These are phyloP conservation scores for Cladophialophora exuberans DNA, from an alignment of 2,329 filamentous ascomycete genomes.

Conservation along the genomic window DNA sequence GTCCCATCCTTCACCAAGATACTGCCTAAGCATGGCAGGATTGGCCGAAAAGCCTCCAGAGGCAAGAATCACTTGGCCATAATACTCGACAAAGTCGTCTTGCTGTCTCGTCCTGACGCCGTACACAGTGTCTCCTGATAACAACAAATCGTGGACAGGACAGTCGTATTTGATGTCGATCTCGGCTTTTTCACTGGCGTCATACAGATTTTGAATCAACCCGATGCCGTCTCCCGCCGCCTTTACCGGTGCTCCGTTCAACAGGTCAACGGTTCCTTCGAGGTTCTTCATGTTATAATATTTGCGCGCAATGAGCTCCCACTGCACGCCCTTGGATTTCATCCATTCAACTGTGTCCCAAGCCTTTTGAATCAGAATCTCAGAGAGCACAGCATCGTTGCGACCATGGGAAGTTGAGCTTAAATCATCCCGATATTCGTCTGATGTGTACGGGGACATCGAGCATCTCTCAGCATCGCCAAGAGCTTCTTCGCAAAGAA, in stretches of 20 bases:
- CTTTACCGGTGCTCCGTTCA: slow-evolving; percentile 61
- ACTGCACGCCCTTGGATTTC: slow-evolving; percentile 56
- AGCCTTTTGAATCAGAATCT: slow-evolving; percentile 55
- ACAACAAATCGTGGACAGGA: slow-evolving; percentile 36
- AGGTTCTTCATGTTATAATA: slow-evolving; percentile 61
- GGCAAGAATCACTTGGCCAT: slow-evolving; percentile 51
- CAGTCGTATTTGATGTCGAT: slow-evolving; percentile 25
- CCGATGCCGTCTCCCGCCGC: slow-evolving; percentile 59
- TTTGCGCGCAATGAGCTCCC: slow-evolving; percentile 65
- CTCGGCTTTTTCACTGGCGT: slow-evolving; percentile 30
- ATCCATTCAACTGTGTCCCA: slow-evolving; percentile 60
- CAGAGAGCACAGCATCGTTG: slow-evolving; percentile 54
- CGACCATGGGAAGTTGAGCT: slow-evolving; percentile 57
- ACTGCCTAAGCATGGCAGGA: slow-evolving; percentile 57
- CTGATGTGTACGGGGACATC: slow-evolving; percentile 57
- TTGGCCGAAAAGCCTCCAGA: slow-evolving; percentile 68
- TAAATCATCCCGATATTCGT: slow-evolving; percentile 61
- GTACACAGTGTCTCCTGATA: slow-evolving; percentile 36
- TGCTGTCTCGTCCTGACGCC: background rate
- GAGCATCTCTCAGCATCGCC: slow-evolving; percentile 58
- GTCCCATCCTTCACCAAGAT: slow-evolving; percentile 64
- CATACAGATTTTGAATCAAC: slow-evolving; percentile 39
- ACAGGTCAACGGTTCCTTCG: slow-evolving; percentile 41
- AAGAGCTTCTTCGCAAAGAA: slow-evolving; percentile 60
- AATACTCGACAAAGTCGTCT: slow-evolving; percentile 1